Evolutionary conservation across 2,329 filamentous ascomycete genomes (phyloP), one percentile per base, ranked within the genome.

Genomic region (Neofusicoccum cordaticola): DNA sequence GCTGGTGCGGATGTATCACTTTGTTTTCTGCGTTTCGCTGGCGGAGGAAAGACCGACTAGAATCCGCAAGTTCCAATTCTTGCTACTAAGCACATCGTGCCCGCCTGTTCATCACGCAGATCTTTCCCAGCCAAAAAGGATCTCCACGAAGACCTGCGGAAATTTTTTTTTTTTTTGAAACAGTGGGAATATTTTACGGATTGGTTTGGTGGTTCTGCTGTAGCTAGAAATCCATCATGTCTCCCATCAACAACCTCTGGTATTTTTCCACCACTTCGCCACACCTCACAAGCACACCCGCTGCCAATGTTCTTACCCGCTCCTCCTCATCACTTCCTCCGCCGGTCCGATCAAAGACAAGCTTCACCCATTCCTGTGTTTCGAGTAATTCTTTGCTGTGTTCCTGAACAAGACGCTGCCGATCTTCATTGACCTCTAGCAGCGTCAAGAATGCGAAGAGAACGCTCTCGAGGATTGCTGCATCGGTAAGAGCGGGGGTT

Each of bases 181-280:
- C 27, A 31, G 6, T 31, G 6, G 27, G 27, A 31, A 31, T 31
- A 5, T 31, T 31, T 31, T 7, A 31, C 27, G 27, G 7, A 31
- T 31, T 31, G 27, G 6, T 31, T 7, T 5, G 4, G 27, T 31
- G 27, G 27, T 31, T 31, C 5, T 7, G 13, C 41, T 44, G 11
- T 4, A 52, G 7, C 52, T 51, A 65, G 19, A 56, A 62, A 41
- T 65, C 83, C 66, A 83, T 78, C 75, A 85, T 77, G 67, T 91
- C 86, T 1, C 93, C 93, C 80, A 95, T 86, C 71, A 97, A 76
- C 65, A 91, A 75, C 64, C 88, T 85, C 76, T 93, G 90, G 73
- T 93, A 93, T 77, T 88, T 90, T 72, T 96, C 91, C 68, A 94
- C 87, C 8, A 92, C 88, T 77, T 97, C 93, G 52, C 88, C 85